Evolutionary conservation across 2,329 filamentous ascomycete species (phyloP), one percentile per base, ranked within the genome.

Genomic region (Phaeophleospora eucalypticola): DNA sequence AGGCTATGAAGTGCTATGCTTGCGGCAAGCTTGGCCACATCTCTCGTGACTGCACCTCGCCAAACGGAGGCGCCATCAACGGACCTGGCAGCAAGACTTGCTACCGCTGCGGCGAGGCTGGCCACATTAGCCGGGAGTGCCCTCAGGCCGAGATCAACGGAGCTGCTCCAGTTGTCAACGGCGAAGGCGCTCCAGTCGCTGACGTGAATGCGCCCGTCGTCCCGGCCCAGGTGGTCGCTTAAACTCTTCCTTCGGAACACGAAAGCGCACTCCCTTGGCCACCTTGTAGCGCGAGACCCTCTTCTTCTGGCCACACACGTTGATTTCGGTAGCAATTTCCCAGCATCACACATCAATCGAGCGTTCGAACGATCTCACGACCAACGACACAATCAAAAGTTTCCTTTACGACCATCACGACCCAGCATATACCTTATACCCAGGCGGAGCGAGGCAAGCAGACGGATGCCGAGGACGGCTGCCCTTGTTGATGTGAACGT

Each of bases 1-100:
- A 95, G 72, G 88, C 89, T 54, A 95, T 95, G 89, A 96, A 96
- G 77, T 96, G 90, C 79, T 96, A 95, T 65, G 90, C 90, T 58
- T 96, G 90, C 68, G 90, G 90, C 68, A 95, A 95, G 77, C 82
- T 95, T 45, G 89, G 89, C 42, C 89, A 95, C 74, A 95, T 95
- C 70, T 94, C 87, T 48, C 80, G 84, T 62, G 93, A 98, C 72
- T 98, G 93, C 79, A 95, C 90, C 38, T 89, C 91, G 52, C 91
- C 93, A 56, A 97, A 97, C 70, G 93, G 93, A 47, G 93, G 93
- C 18, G 89, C 91, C 38, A 79, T 97, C 58, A 96, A 93, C 80
- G 53, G 51, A 44, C 94, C 88, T 54, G 91, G 91, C 66, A 29
- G 12, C 24, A 98, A 97, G 83, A 95, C 90, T 56, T 98, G 93